phyloP scores from a whole-genome alignment of 352 stramenopile genomes.

The Globisporangium middletonii region DNA sequence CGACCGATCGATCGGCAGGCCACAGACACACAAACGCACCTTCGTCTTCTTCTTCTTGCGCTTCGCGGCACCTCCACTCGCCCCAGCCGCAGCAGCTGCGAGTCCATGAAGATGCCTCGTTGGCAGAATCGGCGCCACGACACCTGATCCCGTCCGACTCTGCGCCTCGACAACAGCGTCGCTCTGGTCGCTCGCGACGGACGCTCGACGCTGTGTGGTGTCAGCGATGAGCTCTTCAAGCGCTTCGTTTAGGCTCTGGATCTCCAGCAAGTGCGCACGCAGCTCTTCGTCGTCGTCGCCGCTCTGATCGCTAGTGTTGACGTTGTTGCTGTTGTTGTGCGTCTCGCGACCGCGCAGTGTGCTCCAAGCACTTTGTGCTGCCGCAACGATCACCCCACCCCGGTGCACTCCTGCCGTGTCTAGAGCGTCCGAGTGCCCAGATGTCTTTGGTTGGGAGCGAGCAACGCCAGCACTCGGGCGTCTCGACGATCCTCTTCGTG shows the following conservation, averaged over 20 bases:
- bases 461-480: no score
- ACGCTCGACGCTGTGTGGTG: background rate
- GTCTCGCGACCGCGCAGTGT: background rate
- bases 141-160: background rate
- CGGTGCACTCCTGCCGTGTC: no score
- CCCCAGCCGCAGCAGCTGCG: slow-evolving; percentile 8
- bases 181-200: background rate
- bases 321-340: background rate
- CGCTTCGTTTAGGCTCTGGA: slow-evolving; percentile 31
- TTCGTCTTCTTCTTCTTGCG: background rate
- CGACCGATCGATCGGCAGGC: no score
- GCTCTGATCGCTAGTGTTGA: slow-evolving; percentile 5
- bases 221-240: slow-evolving; percentile 5
- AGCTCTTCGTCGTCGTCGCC: slow-evolving; percentile 32
- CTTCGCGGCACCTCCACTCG: background rate
- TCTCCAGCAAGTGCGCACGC: slow-evolving; percentile 33
- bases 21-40: background rate
- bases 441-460: no score
- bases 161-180: background rate
- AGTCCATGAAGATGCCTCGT: background rate
- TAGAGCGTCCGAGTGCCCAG: background rate
- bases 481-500: background rate
- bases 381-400: background rate
- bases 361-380: background rate
- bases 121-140: slow-evolving; percentile 14